A percentile compares a stretch with the other conserved stretches of the same genome.
phyloP scores from a whole-genome alignment of 2,329 filamentous ascomycete genomes.

The Kalmusia sp. region DNA sequence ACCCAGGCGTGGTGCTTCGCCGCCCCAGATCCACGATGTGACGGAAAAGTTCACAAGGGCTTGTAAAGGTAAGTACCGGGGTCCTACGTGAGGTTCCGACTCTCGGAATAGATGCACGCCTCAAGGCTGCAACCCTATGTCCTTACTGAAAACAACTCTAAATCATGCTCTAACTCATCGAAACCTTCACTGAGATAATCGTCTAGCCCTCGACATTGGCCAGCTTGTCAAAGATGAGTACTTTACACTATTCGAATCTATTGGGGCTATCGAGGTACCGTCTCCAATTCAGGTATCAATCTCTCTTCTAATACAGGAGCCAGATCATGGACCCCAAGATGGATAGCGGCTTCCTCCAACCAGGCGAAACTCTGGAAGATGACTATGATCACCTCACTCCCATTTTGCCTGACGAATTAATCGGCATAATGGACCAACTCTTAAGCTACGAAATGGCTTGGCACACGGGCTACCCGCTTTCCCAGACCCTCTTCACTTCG shows the following conservation, averaged over 20 bases:
- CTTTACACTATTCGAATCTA: slow-evolving; percentile 94
- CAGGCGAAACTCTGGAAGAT: slow-evolving; percentile 82
- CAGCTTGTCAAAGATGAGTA: slow-evolving; percentile 91
- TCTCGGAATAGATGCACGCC: slow-evolving; percentile 3
- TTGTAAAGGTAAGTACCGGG: slow-evolving; percentile 53
- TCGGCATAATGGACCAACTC: slow-evolving; percentile 94
- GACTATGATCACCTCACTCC: slow-evolving; percentile 75
- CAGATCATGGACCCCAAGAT: slow-evolving; percentile 99
- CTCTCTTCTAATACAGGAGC: slow-evolving; percentile 3
- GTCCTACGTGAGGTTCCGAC: slow-evolving; percentile 1
- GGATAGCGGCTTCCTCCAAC: slow-evolving; percentile 87
- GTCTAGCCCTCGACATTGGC: slow-evolving; percentile 74
- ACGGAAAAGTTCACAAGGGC: slow-evolving; percentile 63
- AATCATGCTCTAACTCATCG: neutral
- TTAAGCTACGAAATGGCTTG: slow-evolving; percentile 95
- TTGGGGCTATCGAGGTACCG: slow-evolving; percentile 77
- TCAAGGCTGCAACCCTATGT: neutral
- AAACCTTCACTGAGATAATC: slow-evolving; percentile 19
- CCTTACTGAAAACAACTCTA: neutral
- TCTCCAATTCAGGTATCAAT: neutral
- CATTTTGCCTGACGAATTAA: slow-evolving; percentile 77
- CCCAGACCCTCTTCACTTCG: slow-evolving; percentile 92
- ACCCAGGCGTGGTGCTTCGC: slow-evolving; percentile 26
- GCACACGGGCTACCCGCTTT: slow-evolving; percentile 94
- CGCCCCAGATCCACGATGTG: slow-evolving; percentile 58